Base-by-base conservation (phyloP, 2,329 filamentous ascomycete genomes). In the Colletotrichum eleusines region DNA sequence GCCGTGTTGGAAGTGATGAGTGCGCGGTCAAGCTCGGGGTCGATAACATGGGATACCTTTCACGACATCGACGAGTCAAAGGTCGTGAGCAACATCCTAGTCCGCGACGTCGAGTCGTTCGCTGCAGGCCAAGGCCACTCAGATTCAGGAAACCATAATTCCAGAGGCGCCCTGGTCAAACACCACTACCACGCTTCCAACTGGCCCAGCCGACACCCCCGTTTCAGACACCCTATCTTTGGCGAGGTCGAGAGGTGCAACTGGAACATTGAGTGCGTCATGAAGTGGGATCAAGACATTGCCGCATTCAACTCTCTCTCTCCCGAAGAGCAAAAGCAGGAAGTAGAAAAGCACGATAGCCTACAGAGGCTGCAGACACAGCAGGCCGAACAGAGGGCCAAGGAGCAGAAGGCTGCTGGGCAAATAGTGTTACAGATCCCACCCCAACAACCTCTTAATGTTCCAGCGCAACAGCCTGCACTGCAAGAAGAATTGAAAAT, bases 101-200 rank as follows among this genome's bases (percentile, higher is more conserved):
- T 93, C 0, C 84, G 92, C 18, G 90, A 90, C 2, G 90, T 93
- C 5, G 90, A 93, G 78, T 90, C 90, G 0, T 93, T 93, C 74
- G 91, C 91, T 18, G 91, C 91, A 0, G 91, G 91, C 16, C 91
- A 93, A 78, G 91, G 91, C 16, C 91, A 93, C 78, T 93, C 91
- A 0, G 88, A 93, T 76, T 92, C 90, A 0, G 91, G 91, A 18
- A 92, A 90, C 75, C 91, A 93, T 78, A 86, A 91, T 62, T 85
- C 90, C 1, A 84, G 89, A 61, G 85, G 86, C 26, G 91, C 91
- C 1, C 82, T 93, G 1, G 90, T 93, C 31, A 91, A 90, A 78
- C 91, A 94, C 77, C 90, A 93, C 78, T 94, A 92, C 76, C 91
- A 93, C 78, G 91, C 91, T 0, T 93, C 90, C 1, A 87, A 89